phyloP scores from a whole-genome alignment of 352 stramenopile genomes.

The Pythium guiyangense region DNA sequence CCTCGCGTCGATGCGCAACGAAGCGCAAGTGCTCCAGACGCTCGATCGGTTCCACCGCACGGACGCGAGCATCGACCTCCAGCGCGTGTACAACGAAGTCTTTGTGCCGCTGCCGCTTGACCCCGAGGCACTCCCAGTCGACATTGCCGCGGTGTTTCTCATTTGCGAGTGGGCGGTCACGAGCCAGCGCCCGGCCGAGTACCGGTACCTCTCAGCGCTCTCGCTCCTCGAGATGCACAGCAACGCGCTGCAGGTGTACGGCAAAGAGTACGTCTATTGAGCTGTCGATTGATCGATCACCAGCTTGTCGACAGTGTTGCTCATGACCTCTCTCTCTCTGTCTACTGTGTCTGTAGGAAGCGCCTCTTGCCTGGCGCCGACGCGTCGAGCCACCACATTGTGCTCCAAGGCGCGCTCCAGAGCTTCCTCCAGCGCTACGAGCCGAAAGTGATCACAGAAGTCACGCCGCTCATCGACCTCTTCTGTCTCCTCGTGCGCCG shows the following conservation, averaged over 20 bases:
- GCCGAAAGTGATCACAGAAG: conserved; percentile 68
- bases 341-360: conserved; percentile 24
- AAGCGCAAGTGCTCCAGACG: conserved; percentile 73
- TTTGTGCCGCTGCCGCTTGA: conserved; percentile 46
- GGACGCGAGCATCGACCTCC: conserved; percentile 62
- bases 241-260: conserved; percentile 49
- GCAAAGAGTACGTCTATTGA: conserved; percentile 39
- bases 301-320: background rate
- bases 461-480: conserved; percentile 78
- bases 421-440: conserved; percentile 73
- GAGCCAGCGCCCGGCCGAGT: conserved; percentile 73
- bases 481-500: conserved; percentile 77
- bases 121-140: conserved; percentile 46
- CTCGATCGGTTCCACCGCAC: conserved; percentile 79
- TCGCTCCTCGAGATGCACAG: conserved; percentile 83
- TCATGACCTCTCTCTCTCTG: background rate
- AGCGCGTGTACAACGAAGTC: conserved; percentile 69
- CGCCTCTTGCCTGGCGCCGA: conserved; percentile 30
- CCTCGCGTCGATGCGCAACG: conserved; percentile 50
- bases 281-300: background rate
- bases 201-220: conserved; percentile 74
- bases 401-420: conserved; percentile 73
- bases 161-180: conserved; percentile 85
- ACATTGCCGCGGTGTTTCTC: conserved; percentile 64
- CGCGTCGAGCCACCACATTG: conserved; percentile 50